phyloP scores from a whole-genome alignment of 2,329 filamentous ascomycete genomes.

The Parascedosporium putredinis region DNA sequence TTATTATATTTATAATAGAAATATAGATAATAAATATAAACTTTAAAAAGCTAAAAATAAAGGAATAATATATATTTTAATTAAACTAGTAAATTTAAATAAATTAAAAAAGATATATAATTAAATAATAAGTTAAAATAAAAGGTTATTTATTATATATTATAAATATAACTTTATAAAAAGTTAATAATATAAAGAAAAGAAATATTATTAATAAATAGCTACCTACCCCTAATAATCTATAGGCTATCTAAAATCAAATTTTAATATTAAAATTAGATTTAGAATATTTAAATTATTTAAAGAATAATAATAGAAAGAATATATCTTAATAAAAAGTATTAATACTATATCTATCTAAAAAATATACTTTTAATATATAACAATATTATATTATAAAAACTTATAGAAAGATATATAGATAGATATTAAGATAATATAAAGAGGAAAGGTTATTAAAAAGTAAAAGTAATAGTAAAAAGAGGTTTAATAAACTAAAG shows the following conservation, averaged over 20 bases:
- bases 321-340: neutral
- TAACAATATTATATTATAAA: neutral
- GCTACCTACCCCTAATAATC: too few species aligned
- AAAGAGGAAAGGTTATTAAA: slow-evolving; percentile 5
- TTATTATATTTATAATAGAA: too few species aligned
- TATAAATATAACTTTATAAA: neutral
- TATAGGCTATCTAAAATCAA: too few species aligned
- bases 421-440: slow-evolving; percentile 4
- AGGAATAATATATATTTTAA: neutral
- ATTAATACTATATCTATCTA: neutral
- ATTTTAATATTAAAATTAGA: too few species aligned
- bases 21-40: too few species aligned
- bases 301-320: neutral
- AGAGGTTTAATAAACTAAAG: neutral
- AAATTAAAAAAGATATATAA: neutral
- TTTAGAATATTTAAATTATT: too few species aligned
- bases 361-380: neutral
- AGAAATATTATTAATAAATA: too few species aligned
- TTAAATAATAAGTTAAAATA: slow-evolving; percentile 6
- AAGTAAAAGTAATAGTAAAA: neutral
- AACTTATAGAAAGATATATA: neutral
- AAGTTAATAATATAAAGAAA: neutral
- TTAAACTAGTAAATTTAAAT: slow-evolving; percentile 1
- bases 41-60: neutral
- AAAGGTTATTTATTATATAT: neutral